These are phyloP conservation scores for Colletotrichum coccodes DNA, from an alignment of 2,329 filamentous ascomycete genomes.

Conservation along the genomic window DNA sequence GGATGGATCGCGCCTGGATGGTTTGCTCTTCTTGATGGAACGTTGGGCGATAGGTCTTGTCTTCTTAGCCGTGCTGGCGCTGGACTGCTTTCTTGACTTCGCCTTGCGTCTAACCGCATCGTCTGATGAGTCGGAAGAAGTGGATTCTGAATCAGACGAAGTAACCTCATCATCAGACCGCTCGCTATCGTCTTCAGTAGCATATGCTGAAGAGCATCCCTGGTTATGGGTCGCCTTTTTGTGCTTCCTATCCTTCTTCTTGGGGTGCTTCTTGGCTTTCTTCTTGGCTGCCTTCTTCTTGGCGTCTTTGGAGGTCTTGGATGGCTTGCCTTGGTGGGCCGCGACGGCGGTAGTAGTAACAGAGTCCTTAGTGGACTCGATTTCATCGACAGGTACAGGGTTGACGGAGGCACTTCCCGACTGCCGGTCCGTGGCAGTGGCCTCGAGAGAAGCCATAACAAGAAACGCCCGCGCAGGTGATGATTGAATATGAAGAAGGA, in stretches of 20 bases:
- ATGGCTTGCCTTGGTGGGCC: background rate
- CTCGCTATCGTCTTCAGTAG: background rate
- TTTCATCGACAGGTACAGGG: background rate
- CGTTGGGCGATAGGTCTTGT: background rate
- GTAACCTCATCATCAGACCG: background rate
- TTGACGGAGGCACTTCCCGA: background rate
- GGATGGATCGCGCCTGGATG: background rate
- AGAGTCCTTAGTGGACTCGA: background rate
- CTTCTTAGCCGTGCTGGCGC: background rate
- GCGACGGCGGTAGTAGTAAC: background rate
- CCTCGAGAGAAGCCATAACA: background rate
- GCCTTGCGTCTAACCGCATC: background rate
- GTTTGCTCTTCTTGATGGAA: background rate
- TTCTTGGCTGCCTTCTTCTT: background rate
- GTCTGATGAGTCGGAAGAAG: background rate
- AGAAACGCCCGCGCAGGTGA: too few relatives aligned
- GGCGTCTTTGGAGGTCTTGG: background rate
- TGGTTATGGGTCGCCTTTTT: background rate
- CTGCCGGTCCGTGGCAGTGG: background rate
- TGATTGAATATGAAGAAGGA: background rate
- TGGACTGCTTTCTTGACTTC: slow-evolving; percentile 1
- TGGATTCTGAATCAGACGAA: slow-evolving; percentile 4
- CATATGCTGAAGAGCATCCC: background rate
- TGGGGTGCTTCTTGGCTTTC: background rate
- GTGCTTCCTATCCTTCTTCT: slow-evolving; percentile 1